Percentiles rank a stretch among this genome's conserved stretches.
These are phyloP conservation scores for Botryotinia convoluta DNA, from an alignment of 2,329 filamentous ascomycete species.

Conservation along the genomic window DNA sequence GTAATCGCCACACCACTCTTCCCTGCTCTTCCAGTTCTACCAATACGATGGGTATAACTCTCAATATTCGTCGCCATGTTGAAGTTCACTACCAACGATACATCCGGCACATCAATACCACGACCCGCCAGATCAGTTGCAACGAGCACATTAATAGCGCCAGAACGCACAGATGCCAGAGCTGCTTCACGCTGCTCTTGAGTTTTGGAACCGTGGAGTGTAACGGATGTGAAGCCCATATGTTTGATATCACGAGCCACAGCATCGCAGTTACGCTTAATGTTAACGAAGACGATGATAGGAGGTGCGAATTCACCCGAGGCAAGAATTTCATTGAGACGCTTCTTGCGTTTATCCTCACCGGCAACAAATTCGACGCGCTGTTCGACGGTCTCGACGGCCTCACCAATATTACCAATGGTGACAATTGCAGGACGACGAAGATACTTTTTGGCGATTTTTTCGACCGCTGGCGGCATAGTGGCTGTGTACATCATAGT, in stretches of 20 bases:
- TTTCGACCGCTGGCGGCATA: conserved; percentile 89
- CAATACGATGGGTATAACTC: conserved; percentile 93
- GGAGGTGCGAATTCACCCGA: conserved; percentile 79
- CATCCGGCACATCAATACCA: conserved; percentile 96
- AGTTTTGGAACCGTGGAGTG: conserved; percentile 91
- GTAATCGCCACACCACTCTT: conserved; percentile 97
- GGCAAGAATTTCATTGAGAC: conserved; percentile 83
- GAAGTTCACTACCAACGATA: conserved; percentile 94
- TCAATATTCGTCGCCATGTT: conserved; percentile 96
- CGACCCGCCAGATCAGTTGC: conserved; percentile 93
- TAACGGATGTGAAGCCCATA: conserved; percentile 88
- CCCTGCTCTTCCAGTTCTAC: conserved; percentile 93
- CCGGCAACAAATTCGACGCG: conserved; percentile 87
- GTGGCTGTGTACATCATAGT: conserved; percentile 99
- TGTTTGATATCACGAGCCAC: conserved; percentile 91
- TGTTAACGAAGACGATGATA: conserved; percentile 99
- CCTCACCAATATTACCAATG: conserved; percentile 91
- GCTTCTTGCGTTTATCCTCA: conserved; percentile 95
- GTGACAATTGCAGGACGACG: conserved; percentile 90
- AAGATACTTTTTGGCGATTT: conserved; percentile 95
- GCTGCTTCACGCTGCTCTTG: conserved; percentile 97
- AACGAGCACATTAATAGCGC: conserved; percentile 81
- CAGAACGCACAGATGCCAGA: conserved; percentile 77
- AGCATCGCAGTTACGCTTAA: conserved; percentile 97
- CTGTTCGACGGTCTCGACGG: conserved; percentile 96